These are phyloP conservation scores for Cicer judaicum DNA, from an alignment of 306 rosid species.

Conservation along the genomic window DNA sequence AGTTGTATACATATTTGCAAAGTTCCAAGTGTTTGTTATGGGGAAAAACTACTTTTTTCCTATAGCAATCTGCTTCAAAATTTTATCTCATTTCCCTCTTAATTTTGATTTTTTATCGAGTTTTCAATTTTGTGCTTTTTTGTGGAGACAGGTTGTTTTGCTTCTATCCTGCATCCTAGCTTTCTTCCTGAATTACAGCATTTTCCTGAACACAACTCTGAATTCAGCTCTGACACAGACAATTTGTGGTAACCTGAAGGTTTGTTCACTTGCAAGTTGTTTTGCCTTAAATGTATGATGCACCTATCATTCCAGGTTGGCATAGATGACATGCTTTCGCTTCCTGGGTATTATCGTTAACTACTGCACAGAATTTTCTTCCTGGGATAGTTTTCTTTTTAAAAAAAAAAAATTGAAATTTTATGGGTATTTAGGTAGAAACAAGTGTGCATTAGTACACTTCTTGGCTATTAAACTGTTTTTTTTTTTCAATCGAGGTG, in stretches of 20 bases:
- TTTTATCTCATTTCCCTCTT: not conserved
- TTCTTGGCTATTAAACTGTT: not conserved
- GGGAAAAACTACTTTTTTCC: conserved; percentile 13
- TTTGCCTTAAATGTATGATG: conserved; percentile 33
- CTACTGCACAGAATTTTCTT: conserved; percentile 12
- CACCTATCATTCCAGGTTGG: conserved; percentile 10
- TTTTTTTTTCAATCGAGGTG: too few relatives aligned
- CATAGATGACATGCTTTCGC: not conserved
- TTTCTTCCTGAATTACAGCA: conserved; percentile 82
- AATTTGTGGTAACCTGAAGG: conserved; percentile 86
- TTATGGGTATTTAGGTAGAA: conserved; percentile 6
- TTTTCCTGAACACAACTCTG: conserved; percentile 86
- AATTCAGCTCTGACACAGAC: conserved; percentile 86
- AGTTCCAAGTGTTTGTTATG: not conserved
- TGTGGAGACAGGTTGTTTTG: conserved; percentile 63
- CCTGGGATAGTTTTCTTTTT: not conserved
- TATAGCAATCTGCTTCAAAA: conserved; percentile 6
- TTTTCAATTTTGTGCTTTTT: conserved; percentile 5
- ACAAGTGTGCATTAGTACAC: not conserved
- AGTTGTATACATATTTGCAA: not conserved
- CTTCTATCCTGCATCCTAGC: conserved; percentile 77
- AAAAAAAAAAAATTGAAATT: not conserved
- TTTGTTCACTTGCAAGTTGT: conserved; percentile 45
- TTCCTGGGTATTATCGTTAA: conserved; percentile 9
- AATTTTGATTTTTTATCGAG: conserved; percentile 23